Percentiles rank a stretch among this genome's conserved stretches.
phyloP scores from a whole-genome alignment of 1,284 basidiomycete species.

The Malassezia brasiliensis region DNA sequence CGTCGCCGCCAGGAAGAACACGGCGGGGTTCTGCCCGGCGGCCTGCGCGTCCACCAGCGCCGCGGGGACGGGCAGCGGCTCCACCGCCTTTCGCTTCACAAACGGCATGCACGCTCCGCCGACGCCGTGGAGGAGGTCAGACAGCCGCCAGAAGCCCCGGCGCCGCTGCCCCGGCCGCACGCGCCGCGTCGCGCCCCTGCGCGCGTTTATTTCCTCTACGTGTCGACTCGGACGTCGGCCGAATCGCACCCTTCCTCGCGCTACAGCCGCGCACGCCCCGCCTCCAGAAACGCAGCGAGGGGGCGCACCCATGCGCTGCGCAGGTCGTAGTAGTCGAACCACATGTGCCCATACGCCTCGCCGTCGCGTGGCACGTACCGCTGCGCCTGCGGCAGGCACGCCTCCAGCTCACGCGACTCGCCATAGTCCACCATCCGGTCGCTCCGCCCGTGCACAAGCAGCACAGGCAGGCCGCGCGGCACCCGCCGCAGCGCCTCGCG shows the following conservation, averaged over 20 bases:
- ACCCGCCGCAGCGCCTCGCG: slow-evolving; percentile 21
- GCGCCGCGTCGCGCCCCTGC: background rate
- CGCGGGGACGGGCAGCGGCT: slow-evolving; percentile 29
- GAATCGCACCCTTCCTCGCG: too few relatives aligned
- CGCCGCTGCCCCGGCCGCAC: background rate
- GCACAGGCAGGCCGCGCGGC: slow-evolving; percentile 18
- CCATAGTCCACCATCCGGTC: slow-evolving; percentile 38
- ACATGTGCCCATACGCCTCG: slow-evolving; percentile 18
- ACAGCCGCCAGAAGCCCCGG: background rate
- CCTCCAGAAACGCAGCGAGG: slow-evolving; percentile 10
- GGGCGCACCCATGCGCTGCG: slow-evolving; percentile 8
- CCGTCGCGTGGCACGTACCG: slow-evolving; percentile 14
- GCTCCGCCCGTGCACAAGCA: slow-evolving; percentile 31
- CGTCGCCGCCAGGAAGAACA: slow-evolving; percentile 41
- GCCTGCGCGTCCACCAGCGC: slow-evolving; percentile 12
- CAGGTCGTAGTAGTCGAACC: slow-evolving; percentile 34
- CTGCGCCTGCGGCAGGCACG: slow-evolving; percentile 25
- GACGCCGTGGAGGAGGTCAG: too few relatives aligned
- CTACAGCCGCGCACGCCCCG: slow-evolving; percentile 4
- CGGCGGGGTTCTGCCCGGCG: slow-evolving; percentile 35
- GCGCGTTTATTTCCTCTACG: slow-evolving; percentile 11
- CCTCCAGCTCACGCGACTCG: slow-evolving; percentile 26
- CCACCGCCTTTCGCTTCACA: slow-evolving; percentile 40
- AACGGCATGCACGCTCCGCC: slow-evolving; percentile 28
- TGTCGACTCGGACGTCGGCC: background rate